phyloP scores from a whole-genome alignment of 345 rosid genomes.

The Eucalyptus sp. region DNA sequence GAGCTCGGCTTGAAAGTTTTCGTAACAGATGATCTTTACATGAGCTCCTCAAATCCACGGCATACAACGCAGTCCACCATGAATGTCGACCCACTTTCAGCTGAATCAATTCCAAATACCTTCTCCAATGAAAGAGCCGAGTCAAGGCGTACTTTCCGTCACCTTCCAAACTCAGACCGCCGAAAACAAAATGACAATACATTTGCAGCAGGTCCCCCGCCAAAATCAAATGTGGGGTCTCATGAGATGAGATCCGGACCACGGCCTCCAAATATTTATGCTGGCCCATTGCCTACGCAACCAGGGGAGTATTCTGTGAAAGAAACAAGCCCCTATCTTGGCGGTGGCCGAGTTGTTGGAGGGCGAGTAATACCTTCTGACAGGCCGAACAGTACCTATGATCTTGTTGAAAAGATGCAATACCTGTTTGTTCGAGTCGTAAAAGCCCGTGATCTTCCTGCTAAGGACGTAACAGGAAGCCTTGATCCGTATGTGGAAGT shows the following conservation, averaged over 20 bases:
- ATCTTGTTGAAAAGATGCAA: conserved; percentile 90
- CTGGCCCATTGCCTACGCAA: conserved; percentile 26
- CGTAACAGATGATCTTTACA: conserved; percentile 48
- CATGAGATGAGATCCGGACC: conserved; percentile 43
- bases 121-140: conserved; percentile 10
- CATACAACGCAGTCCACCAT: conserved; percentile 35
- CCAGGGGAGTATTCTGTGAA: conserved; percentile 57
- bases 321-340: conserved; percentile 86
- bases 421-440: conserved; percentile 79
- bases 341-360: conserved; percentile 63
- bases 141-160: conserved; percentile 26
- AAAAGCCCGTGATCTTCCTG: conserved; percentile 76
- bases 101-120: conserved; percentile 1
- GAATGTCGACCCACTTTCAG: conserved; percentile 11
- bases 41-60: conserved; percentile 31
- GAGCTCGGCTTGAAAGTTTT: conserved; percentile 76
- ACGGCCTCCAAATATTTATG: conserved; percentile 19
- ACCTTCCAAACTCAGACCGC: conserved; percentile 22
- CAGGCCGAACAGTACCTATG: conserved; percentile 44
- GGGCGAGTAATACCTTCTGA: conserved; percentile 69
- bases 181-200: conserved; percentile 8
- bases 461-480: conserved; percentile 66
- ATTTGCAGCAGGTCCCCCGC: conserved; percentile 4
- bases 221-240: conserved; percentile 17
- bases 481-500: conserved; percentile 80